Percentiles rank a stretch among this genome's conserved stretches.
phyloP scores from a whole-genome alignment of 2,329 filamentous ascomycete genomes.

The Seiridium unicorne region DNA sequence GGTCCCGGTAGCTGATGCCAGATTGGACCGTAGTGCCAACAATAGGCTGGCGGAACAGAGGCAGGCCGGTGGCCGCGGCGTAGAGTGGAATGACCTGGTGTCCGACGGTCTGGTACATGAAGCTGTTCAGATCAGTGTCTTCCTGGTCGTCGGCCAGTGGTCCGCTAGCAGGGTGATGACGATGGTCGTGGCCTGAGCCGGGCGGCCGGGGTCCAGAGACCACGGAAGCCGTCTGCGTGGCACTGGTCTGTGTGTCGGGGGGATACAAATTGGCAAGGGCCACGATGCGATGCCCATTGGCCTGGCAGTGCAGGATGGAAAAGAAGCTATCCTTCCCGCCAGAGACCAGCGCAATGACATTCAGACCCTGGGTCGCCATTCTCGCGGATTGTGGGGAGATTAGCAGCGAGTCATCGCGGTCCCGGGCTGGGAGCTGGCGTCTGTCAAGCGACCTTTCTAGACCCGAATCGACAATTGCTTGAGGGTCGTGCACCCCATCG shows the following conservation, averaged over 20 bases:
- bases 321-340: slow-evolving; percentile 98
- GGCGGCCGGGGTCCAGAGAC: slow-evolving; percentile 10
- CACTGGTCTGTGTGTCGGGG: slow-evolving; percentile 11
- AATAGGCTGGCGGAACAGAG: slow-evolving; percentile 81
- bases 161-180: slow-evolving; percentile 26
- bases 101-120: slow-evolving; percentile 99
- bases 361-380: slow-evolving; percentile 48
- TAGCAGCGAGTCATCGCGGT: slow-evolving; percentile 1
- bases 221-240: slow-evolving; percentile 10
- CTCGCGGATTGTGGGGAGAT: background rate
- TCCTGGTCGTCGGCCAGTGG: slow-evolving; percentile 29
- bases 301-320: slow-evolving; percentile 84
- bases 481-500: slow-evolving; percentile 1
- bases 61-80: slow-evolving; percentile 72
- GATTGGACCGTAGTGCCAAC: slow-evolving; percentile 68
- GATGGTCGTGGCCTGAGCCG: slow-evolving; percentile 9
- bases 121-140: slow-evolving; percentile 80
- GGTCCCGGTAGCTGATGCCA: slow-evolving; percentile 64
- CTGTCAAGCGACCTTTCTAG: background rate
- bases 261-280: slow-evolving; percentile 89
- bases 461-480: background rate
- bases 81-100: slow-evolving; percentile 86
- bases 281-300: slow-evolving; percentile 80
- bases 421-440: background rate
- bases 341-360: slow-evolving; percentile 90